Evolutionary conservation across 2,329 filamentous ascomycete species (phyloP).

Genomic region (Clarireedia homoeocarpa): DNA sequence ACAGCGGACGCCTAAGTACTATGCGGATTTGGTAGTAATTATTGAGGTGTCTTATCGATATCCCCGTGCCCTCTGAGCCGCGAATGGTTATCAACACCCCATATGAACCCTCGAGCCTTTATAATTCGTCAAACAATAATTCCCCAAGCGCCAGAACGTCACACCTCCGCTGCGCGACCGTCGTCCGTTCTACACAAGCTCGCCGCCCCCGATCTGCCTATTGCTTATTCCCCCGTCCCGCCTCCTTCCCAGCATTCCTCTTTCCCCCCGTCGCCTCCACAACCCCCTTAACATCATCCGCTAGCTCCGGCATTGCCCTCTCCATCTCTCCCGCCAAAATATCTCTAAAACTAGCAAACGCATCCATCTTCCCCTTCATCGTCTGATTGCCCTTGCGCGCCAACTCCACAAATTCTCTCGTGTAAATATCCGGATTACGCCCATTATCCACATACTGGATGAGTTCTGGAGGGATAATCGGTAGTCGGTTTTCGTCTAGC

Average conservation of each 20-base stretch:
- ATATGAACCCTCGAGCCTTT: no score
- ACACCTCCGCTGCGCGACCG: no score
- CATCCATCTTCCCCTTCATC: constrained; percentile 55
- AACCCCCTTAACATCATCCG: constrained; percentile 24
- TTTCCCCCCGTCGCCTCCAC: constrained; percentile 17
- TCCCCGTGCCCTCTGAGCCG: no score
- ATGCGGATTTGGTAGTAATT: no score
- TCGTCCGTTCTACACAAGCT: not conserved
- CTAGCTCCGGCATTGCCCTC: constrained; percentile 26
- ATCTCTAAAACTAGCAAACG: constrained; percentile 54
- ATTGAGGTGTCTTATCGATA: no score
- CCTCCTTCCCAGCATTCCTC: not conserved
- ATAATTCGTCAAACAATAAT: no score
- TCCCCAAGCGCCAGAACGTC: no score
- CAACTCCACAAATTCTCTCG: constrained; percentile 64
- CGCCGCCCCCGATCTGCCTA: not conserved
- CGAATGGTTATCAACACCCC: no score
- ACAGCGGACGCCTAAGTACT: no score
- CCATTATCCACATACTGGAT: constrained; percentile 63
- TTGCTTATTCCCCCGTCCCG: not conserved
- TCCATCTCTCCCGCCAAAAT: constrained; percentile 41
- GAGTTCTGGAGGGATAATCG: constrained; percentile 52
- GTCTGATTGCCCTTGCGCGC: constrained; percentile 59
- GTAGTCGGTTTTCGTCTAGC: constrained; percentile 36
- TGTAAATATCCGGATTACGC: constrained; percentile 68